Base-by-base conservation (phyloP, 345 rosid genomes). In the Adansonia digitata region DNA sequence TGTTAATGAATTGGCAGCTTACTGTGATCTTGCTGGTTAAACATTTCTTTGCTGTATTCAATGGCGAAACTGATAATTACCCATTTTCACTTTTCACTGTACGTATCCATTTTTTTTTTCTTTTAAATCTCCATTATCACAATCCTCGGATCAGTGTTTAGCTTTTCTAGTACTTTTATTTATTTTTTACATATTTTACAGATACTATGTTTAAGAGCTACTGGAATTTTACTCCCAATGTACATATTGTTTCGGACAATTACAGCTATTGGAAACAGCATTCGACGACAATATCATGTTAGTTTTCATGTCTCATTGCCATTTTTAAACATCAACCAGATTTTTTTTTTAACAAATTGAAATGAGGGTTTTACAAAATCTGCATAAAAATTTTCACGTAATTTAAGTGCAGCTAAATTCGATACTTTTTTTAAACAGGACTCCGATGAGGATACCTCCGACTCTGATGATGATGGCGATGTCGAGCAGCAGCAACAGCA, bases 221-320 rank as follows among this genome's bases (percentile, higher is more conserved):
- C 85, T 65, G 99, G 99, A 22, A 93, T 92, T 64, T 20, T 93
- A 75, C 75, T 93, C 26, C 99, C 98, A 13, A 87, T 91, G 97
- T 90, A 82, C 70, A 13, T 89, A 67, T 70, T 95, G 78, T 63
- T 89, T 61, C 83, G 84, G 73, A 82, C 83, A 46, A 88, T 95
- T 64, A 52, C 88, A 31, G 87, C 90, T 12, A 70, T 95, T 77
- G 91, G 82, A 6, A 88, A 84, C 57, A 62, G 82, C 77, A 71
- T 86, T 62, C 51, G 77, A 59, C 82, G 72, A 56, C 85, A 75
- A 5, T 53, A 84, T 79, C 89, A 83, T 79, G 94, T 85, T 37
- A 75, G 86, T 72, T 34, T 31, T 7, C 45, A 17, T 4, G 2
- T 64, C 11, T 7, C 20, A 3, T 40, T 39, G 0, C 6, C 13